These are phyloP conservation scores for Boletus eberwhitei DNA, from an alignment of 768 basidiomycete species.

Conservation along the genomic window DNA sequence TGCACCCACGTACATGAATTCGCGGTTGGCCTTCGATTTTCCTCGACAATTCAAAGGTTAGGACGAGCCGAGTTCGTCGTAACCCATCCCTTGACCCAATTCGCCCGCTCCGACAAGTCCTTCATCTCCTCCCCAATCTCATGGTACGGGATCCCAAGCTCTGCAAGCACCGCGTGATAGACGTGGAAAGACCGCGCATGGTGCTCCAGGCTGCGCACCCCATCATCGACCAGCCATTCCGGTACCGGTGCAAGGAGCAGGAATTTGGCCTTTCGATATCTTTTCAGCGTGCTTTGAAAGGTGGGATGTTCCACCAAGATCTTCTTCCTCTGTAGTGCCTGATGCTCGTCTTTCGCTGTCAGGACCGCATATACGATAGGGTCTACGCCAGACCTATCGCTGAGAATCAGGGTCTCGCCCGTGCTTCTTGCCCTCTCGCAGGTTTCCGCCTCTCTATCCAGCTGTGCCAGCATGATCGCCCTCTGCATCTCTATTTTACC, in stretches of 20 bases:
- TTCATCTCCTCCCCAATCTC: conserved; percentile 46
- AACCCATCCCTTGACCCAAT: conserved; percentile 17
- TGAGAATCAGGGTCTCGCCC: conserved; percentile 38
- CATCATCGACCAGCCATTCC: conserved; percentile 65
- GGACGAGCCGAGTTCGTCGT: conserved; percentile 1
- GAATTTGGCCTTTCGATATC: conserved; percentile 48
- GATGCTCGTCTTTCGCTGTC: conserved; percentile 37
- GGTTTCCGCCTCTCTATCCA: conserved; percentile 40
- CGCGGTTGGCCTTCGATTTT: not conserved
- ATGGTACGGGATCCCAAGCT: conserved; percentile 42
- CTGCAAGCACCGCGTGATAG: conserved; percentile 39
- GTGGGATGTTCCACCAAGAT: conserved; percentile 34
- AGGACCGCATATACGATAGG: conserved; percentile 60
- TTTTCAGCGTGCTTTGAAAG: conserved; percentile 41
- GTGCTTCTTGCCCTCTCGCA: conserved; percentile 11
- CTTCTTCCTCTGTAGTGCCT: conserved; percentile 34
- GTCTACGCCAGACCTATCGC: conserved; percentile 65
- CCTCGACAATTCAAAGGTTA: conserved; percentile 1
- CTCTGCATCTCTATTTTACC: conserved; percentile 56
- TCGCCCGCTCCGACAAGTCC: conserved; percentile 31
- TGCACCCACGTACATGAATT: not conserved
- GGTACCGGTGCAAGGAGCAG: conserved; percentile 52
- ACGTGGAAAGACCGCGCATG: conserved; percentile 38
- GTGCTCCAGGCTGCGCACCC: conserved; percentile 54
- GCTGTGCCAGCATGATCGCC: conserved; percentile 58